Evolutionary conservation across 2,329 filamentous ascomycete species (phyloP), one percentile per base, ranked within the genome.

Genomic region (Arthroderma uncinatum): DNA sequence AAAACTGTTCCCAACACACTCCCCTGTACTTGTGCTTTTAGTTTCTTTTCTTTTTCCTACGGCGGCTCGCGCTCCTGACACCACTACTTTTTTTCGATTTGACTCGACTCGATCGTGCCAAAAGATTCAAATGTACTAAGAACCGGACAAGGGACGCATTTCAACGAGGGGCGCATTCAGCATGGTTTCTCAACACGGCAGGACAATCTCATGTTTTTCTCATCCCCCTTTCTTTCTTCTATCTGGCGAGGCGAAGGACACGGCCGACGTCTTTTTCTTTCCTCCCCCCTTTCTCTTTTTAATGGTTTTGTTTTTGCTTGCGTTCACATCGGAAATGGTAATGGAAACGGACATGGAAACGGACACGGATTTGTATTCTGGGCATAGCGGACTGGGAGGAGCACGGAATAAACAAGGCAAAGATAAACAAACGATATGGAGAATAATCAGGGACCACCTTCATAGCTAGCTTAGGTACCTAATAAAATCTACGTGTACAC

Each of bases 351-450:
- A 48, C 19, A 48, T 16, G 44, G 44, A 48, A 48, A 48, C 23
- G 44, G 44, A 48, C 9, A 48, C 21, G 14, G 47, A 10, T 25
- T 50, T 50, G 47, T 50, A 50, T 50, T 50, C 47, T 50, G 47
- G 47, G 47, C 47, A 30, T 16, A 30, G 47, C 47, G 25, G 10
- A 50, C n/a, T 50, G 28, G 47, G 47, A 33, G 47, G 47, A 50
- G 47, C 47, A 30, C 14, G 47, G 14, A 33, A 50, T 12, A 50
- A 30, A 50, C 42, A 50, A 9, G 47, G 25, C 14, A 50, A 2
- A 30, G 33, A 9, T n/a, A 21, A 50, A 30, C 25, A 19, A 50
- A 30, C 12, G 6, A 6, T 12, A 34, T 19, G n/a, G 47, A 50
- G 47, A 50, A 50, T 33, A 30, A 33, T 33, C 14, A 50, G 25